Evolutionary conservation across 78 protist species (phyloP).

Genomic region (Dictyostelium firmibasis): DNA sequence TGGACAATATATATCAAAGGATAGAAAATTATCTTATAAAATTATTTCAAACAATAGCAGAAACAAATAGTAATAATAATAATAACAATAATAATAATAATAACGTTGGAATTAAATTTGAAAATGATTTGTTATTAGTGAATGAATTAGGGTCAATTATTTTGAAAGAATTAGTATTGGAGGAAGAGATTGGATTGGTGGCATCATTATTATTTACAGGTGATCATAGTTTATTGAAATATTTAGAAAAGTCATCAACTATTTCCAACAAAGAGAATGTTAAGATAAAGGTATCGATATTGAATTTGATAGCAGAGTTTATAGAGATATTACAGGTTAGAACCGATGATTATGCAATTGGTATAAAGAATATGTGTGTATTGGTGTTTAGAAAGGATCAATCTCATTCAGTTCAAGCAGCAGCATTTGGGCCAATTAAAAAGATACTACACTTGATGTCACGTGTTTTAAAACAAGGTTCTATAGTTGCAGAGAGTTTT

Average conservation of each 20-base stretch:
- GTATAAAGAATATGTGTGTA: constrained; percentile 41
- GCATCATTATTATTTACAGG: constrained; percentile 41
- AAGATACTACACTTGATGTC: constrained; percentile 14
- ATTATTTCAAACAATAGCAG: neutral
- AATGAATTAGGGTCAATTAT: constrained; percentile 17
- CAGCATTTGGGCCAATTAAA: constrained; percentile 35
- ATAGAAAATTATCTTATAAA: constrained; percentile 29
- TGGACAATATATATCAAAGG: constrained; percentile 46
- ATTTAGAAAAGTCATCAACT: neutral
- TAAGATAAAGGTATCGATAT: constrained; percentile 5
- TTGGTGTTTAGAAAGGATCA: constrained; percentile 48
- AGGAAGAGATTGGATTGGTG: constrained; percentile 61
- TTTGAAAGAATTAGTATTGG: constrained; percentile 39
- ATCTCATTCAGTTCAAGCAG: constrained; percentile 37
- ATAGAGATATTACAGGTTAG: neutral
- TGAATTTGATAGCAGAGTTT: constrained; percentile 11
- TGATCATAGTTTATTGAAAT: constrained; percentile 41
- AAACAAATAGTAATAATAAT: neutral
- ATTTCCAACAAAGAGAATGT: constrained; percentile 36
- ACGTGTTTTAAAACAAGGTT: neutral
- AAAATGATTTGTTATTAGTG: constrained; percentile 19
- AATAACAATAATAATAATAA: neutral
- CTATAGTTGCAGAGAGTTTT: constrained; percentile 1
- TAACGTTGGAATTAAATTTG: neutral
- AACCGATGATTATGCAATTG: neutral